A percentile compares a stretch with the other conserved stretches of the same genome.
Conservation (phyloP, 306 rosid genomes). For the Begonia peltatifolia region DNA sequence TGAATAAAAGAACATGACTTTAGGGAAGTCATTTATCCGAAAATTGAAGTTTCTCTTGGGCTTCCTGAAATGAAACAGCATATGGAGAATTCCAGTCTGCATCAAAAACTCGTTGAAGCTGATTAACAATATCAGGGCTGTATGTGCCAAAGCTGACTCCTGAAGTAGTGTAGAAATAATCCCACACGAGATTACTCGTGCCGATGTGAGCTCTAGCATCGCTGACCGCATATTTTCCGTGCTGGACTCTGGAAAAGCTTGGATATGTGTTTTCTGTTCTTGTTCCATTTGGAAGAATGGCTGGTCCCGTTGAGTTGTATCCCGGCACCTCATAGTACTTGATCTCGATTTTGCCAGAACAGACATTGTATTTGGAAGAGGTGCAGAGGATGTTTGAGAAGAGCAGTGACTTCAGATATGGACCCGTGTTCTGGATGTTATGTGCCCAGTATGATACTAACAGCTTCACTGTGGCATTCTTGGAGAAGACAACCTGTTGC, state of each 20-base stretch:
- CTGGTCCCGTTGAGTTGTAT: constrained; percentile 74
- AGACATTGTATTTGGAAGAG: constrained; percentile 55
- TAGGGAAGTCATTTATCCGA: constrained; percentile 16
- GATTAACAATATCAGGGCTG: constrained; percentile 57
- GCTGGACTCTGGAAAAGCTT: constrained; percentile 63
- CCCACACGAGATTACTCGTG: constrained; percentile 88
- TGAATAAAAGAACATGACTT: no score
- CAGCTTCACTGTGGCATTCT: constrained; percentile 66
- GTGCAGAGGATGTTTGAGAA: constrained; percentile 69
- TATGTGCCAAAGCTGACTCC: constrained; percentile 88
- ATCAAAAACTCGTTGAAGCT: constrained; percentile 50
- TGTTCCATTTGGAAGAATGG: constrained; percentile 19
- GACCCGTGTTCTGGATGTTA: constrained; percentile 48
- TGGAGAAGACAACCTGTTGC: constrained; percentile 54
- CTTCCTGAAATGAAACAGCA: constrained; percentile 37
- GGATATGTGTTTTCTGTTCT: constrained; percentile 64
- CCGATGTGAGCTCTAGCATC: constrained; percentile 70
- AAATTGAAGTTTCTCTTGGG: constrained; percentile 20
- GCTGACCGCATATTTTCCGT: constrained; percentile 80
- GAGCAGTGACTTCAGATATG: constrained; percentile 61
- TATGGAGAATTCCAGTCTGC: constrained; percentile 96
- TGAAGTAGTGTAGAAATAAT: constrained; percentile 71
- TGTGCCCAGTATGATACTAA: constrained; percentile 85
- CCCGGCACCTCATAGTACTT: constrained; percentile 76
- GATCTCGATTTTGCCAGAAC: constrained; percentile 79